A percentile compares a stretch with the other conserved stretches of the same genome.
Evolutionary conservation across 805 yeast genomes (phyloP).

Genomic region (Yarrowia osloensis): DNA sequence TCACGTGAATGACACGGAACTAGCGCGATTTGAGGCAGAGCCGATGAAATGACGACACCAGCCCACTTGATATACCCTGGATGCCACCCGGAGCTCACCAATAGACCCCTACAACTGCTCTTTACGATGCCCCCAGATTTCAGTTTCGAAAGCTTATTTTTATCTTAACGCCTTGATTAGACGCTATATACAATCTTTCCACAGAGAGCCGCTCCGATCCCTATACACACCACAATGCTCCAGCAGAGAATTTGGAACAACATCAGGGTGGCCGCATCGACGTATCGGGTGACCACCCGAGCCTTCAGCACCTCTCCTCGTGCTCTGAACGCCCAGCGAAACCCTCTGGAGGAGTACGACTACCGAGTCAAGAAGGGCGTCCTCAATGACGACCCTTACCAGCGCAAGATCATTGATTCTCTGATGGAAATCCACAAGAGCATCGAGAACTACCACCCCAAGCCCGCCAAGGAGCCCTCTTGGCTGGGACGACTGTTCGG

Average conservation of each 20-base stretch:
- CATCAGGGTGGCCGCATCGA: neutral
- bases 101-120: too few species aligned
- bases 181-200: neutral
- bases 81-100: too few species aligned
- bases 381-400: conserved; percentile 71
- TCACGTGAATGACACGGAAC: too few species aligned
- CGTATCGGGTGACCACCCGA: neutral
- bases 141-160: conserved; percentile 4
- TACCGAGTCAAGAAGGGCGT: conserved; percentile 39
- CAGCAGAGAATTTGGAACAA: conserved; percentile 21
- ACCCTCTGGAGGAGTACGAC: conserved; percentile 44
- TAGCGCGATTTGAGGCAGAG: too few species aligned
- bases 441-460: conserved; percentile 59
- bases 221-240: neutral
- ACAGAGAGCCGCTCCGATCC: neutral
- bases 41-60: too few species aligned
- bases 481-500: conserved; percentile 30
- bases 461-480: conserved; percentile 48
- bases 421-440: conserved; percentile 61
- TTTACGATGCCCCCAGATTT: conserved; percentile 4
- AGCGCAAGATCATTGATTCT: conserved; percentile 65
- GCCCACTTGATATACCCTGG: too few species aligned
- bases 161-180: neutral
- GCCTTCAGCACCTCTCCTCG: conserved; percentile 9
- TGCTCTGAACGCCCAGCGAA: conserved; percentile 8